Evolutionary conservation across 1,139 yeast species (phyloP).

Genomic region (Saccharomyces hybrid): DNA sequence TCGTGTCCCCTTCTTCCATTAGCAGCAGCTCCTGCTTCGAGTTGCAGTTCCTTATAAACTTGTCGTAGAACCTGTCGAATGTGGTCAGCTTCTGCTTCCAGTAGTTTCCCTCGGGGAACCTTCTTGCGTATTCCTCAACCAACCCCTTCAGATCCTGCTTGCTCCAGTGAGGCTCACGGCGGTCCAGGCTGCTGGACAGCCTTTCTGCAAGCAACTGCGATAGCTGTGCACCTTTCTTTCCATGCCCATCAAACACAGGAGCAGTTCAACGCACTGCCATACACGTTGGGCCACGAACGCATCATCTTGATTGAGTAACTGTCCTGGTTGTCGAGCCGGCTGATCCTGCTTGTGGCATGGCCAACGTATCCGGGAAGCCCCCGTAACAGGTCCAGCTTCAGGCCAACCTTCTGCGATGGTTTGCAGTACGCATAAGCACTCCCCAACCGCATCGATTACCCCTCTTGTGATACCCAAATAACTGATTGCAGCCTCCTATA

Average conservation of each 20-base stretch:
- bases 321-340: slow-evolving; percentile 76
- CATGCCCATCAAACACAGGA: slow-evolving; percentile 90
- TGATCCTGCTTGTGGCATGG: slow-evolving; percentile 68
- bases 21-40: slow-evolving; percentile 34
- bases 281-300: slow-evolving; percentile 30
- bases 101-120: slow-evolving; percentile 62
- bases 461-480: neutral
- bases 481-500: neutral
- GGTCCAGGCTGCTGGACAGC: slow-evolving; percentile 52
- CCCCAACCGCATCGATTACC: neutral
- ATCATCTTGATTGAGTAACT: slow-evolving; percentile 40
- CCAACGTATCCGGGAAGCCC: slow-evolving; percentile 45
- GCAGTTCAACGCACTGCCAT: slow-evolving; percentile 50
- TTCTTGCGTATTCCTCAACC: slow-evolving; percentile 43
- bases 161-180: slow-evolving; percentile 25
- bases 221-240: slow-evolving; percentile 59
- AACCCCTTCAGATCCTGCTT: slow-evolving; percentile 33
- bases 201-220: slow-evolving; percentile 49
- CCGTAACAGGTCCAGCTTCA: slow-evolving; percentile 12
- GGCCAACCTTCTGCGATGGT: slow-evolving; percentile 12
- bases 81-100: slow-evolving; percentile 74
- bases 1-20: slow-evolving; percentile 6
- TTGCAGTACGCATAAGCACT: slow-evolving; percentile 1
- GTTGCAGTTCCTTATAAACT: slow-evolving; percentile 36
- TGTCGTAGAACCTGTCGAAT: slow-evolving; percentile 39